Conservation (phyloP, 192 early-diverging fungal species). For the Coemansia sp. region DNA sequence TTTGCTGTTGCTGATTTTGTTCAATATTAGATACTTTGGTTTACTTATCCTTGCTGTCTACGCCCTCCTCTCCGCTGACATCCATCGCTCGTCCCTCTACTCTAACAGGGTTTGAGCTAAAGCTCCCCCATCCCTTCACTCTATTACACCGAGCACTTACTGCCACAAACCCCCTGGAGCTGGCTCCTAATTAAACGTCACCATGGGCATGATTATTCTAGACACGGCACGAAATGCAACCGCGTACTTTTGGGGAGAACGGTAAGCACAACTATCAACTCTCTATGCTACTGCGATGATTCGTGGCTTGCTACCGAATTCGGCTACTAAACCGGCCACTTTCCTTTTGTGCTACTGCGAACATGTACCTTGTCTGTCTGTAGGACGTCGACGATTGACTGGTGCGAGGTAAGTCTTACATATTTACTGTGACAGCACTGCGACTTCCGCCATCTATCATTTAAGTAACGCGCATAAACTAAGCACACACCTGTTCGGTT, state of each 20-base stretch:
- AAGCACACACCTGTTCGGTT: background rate
- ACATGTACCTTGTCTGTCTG: background rate
- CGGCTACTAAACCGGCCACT: conserved; percentile 3
- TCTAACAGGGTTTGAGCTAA: background rate
- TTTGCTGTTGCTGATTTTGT: conserved; percentile 7
- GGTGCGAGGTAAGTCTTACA: conserved; percentile 65
- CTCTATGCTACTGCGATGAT: background rate
- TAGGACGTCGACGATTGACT: conserved; percentile 68
- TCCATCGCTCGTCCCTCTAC: background rate
- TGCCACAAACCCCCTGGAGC: background rate
- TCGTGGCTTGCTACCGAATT: background rate
- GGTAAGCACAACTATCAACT: conserved; percentile 21
- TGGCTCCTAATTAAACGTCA: background rate
- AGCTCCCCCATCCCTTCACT: background rate
- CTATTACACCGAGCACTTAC: background rate
- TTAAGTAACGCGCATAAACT: background rate
- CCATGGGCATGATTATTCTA: conserved; percentile 50
- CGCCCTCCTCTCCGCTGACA: background rate
- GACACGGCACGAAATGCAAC: conserved; percentile 35
- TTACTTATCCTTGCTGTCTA: background rate
- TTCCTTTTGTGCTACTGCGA: background rate
- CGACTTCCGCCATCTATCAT: background rate
- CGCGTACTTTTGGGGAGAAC: conserved; percentile 50
- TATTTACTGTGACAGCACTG: too few relatives aligned
- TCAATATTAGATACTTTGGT: background rate